Base-by-base conservation (phyloP, 169 alveolate species). In the Plasmodium cynomolgi region DNA sequence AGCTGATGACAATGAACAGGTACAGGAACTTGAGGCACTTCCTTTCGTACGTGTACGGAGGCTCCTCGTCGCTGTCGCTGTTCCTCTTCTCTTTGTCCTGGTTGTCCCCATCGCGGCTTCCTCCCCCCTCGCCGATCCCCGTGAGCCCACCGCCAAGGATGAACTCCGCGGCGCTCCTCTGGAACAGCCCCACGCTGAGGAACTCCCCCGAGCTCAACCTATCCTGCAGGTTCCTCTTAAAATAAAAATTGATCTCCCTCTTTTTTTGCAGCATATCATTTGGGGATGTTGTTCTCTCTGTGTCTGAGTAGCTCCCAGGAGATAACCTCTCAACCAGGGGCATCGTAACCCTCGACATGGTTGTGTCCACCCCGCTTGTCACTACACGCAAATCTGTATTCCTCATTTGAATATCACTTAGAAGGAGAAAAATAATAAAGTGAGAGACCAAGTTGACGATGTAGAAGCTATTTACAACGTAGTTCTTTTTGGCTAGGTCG, bases 361-460 rank as follows among this genome's bases (percentile, higher is more conserved):
- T 47, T 4, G n/a, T 13, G n/a, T 11, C 58, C 58, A 11, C n/a
- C n/a, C 4, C 17, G 17, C 58, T 47, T 1, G n/a, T 47, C 0
- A 47, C 58, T 47, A 11, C 58, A 1, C 37, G 62, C 83, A 90
- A 37, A 68, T 81, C 71, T 5, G 73, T 33, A 15, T 90, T 90
- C 58, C 47, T 56, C 17, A n/a, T 80, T 81, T 90, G 94, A 39
- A 90, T 90, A 17, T 81, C 56, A n/a, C 50, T 81, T 33, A 90
- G 73, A 9, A 90, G 80, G 3, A 90, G n/a, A 74, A 90, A 81
- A 41, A 90, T 90, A 26, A 80, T 41, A 68, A 77, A 80, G 44
- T 90, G 94, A 23, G 94, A 58, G 26, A 90, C 82, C 34, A 90
- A 9, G 29, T 90, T 90, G 13, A 47, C 33, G 47, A 90, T 80